These are phyloP conservation scores for Chaetomiaceae sp. DNA, from an alignment of 2,329 filamentous ascomycete species.

Conservation along the genomic window DNA sequence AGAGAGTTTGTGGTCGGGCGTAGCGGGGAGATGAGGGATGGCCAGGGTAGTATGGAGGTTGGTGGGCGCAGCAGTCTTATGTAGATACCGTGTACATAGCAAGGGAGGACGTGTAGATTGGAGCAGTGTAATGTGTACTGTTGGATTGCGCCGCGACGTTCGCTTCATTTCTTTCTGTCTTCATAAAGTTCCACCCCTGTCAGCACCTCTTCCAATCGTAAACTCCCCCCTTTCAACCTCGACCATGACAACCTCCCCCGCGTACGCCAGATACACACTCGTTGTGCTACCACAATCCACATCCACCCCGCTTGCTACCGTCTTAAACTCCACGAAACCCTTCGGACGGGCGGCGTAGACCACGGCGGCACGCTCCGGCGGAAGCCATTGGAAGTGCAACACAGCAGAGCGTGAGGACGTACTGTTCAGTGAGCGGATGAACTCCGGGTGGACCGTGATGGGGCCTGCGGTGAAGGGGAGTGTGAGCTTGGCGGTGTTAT, in stretches of 20 bases:
- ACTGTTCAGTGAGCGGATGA: background rate
- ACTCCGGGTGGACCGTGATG: constrained; percentile 7
- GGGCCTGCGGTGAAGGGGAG: constrained; percentile 6
- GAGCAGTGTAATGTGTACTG: too few species aligned
- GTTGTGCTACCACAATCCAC: constrained; percentile 7
- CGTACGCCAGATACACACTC: constrained; percentile 4
- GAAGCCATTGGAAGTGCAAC: constrained; percentile 11
- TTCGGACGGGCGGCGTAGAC: constrained; percentile 4
- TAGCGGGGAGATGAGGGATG: constrained; percentile 92
- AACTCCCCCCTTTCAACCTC: constrained; percentile 6
- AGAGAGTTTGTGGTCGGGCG: constrained; percentile 85
- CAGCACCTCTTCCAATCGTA: constrained; percentile 1
- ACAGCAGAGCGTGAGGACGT: background rate
- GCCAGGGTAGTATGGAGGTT: constrained; percentile 85
- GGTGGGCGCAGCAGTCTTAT: constrained; percentile 90
- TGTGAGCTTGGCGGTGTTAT: background rate
- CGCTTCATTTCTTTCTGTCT: too few species aligned
- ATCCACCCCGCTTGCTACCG: background rate
- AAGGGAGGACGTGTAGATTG: too few species aligned
- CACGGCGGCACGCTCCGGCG: background rate
- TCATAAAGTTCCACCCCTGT: background rate
- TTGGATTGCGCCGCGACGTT: too few species aligned
- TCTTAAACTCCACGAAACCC: background rate
- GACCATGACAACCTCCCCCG: constrained; percentile 14
- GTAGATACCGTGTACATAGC: too few species aligned